A percentile compares a stretch with the other conserved stretches of the same genome.
Evolutionary conservation across 2,329 filamentous ascomycete species (phyloP).

Genomic region (Arthrinium phaeospermum): DNA sequence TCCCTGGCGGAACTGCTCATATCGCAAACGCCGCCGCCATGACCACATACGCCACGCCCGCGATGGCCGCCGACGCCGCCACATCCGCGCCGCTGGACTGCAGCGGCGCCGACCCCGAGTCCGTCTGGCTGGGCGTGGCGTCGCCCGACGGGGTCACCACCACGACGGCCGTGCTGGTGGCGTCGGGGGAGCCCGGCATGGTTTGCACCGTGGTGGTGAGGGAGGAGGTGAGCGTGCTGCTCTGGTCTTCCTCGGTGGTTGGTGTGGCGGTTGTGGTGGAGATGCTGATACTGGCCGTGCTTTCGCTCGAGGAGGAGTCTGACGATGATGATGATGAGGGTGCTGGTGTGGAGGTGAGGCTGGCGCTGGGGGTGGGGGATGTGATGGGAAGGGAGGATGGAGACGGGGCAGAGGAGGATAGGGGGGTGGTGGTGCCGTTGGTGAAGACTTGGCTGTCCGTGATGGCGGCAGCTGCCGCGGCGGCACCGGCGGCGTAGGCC

Average conservation of each 20-base stretch:
- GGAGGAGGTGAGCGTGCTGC: neutral
- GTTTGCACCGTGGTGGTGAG: neutral
- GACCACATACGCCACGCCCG: neutral
- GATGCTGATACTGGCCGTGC: neutral
- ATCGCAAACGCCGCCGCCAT: neutral
- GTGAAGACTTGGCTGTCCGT: neutral
- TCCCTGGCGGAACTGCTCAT: neutral
- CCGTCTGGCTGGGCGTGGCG: neutral
- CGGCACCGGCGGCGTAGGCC: neutral
- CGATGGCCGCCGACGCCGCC: neutral
- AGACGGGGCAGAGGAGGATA: neutral
- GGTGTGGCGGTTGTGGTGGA: neutral
- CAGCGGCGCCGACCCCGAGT: neutral
- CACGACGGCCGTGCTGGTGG: neutral
- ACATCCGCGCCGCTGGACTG: neutral
- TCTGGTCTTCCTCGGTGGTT: neutral
- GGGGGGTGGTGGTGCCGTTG: neutral
- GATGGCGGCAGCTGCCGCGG: neutral
- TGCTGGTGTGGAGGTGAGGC: neutral
- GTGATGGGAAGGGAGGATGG: neutral
- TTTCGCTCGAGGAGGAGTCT: neutral
- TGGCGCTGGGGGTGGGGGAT: neutral
- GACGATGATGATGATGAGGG: neutral
- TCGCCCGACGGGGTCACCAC: neutral
- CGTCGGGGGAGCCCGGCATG: neutral